Base-by-base conservation (phyloP, 768 basidiomycete species). In the Grammothele lineata region DNA sequence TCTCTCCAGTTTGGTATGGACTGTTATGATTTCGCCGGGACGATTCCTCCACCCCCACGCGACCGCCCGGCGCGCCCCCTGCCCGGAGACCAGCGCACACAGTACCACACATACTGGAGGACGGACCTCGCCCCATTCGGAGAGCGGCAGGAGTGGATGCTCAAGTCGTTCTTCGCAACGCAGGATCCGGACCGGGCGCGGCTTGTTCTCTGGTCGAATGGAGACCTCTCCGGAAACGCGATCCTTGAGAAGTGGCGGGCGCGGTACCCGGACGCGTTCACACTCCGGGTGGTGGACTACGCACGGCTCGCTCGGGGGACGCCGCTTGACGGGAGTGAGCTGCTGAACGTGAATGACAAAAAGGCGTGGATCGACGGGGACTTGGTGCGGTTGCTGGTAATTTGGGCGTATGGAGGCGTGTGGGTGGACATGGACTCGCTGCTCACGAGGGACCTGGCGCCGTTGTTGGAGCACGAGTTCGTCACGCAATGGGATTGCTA, bases 401-500 rank as follows among this genome's bases (percentile, higher is more conserved):
- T 96, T 26, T 97, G 93, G 90, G 81, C 79, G 51, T 82, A 78
- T 59, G 95, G 95, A 1, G 95, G 95, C 0, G 80, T 96, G 19
- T 98, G 95, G 95, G 75, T 97, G 38, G 95, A 99, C 63, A 96
- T 97, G 92, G 95, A 99, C 66, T 88, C 88, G 41, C 75, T 98
- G 45, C 70, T 97, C 53, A 95, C 92, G 37, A 72, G 95, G 45
- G 89, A 93, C 67, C 69, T 98, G 26, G 72, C 83, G 3, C 92
- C 94, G 8, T 71, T 97, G 45, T 74, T 88, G 5, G 94, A 96
- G 63, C 87, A 91, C 58, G 95, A 99, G 66, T 99, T 94, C 62
- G 91, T 97, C 9, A 95, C 92, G 1, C 93, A 99, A 59, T 99
- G 95, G 95, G 95, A 99, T 62, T 97, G 95, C 64, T 97, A 97